Evolutionary conservation across 495 filamentous ascomycete genomes (phyloP).

Genomic region (Wilcoxina mikolae): DNA sequence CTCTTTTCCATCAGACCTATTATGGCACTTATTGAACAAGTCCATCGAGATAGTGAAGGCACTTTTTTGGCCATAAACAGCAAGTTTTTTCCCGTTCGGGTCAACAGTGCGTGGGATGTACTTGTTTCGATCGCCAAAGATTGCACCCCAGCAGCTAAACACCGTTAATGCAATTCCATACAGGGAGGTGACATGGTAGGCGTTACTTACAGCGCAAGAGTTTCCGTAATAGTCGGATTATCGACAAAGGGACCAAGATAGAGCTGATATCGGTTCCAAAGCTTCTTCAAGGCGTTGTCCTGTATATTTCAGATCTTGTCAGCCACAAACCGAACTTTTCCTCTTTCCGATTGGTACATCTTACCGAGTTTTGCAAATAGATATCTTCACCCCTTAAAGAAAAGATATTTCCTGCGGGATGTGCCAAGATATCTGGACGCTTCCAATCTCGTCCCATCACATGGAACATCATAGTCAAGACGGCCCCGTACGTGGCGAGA

Average conservation of each 20-base stretch:
- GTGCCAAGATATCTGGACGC: not conserved
- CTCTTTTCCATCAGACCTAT: too few relatives aligned
- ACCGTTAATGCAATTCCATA: not conserved
- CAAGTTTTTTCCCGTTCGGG: not conserved
- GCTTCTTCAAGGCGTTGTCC: not conserved
- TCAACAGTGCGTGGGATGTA: not conserved
- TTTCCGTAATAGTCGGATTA: not conserved
- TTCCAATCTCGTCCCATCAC: not conserved
- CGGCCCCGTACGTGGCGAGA: constrained; percentile 5
- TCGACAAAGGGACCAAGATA: not conserved
- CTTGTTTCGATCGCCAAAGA: not conserved
- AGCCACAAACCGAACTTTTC: too few relatives aligned
- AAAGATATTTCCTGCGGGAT: not conserved
- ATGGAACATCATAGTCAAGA: not conserved
- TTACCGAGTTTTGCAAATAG: not conserved
- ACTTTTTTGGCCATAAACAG: not conserved
- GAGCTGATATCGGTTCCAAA: not conserved
- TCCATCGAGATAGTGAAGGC: too few relatives aligned
- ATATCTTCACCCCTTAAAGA: not conserved
- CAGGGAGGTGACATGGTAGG: not conserved
- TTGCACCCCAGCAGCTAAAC: not conserved
- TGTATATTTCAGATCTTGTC: not conserved
- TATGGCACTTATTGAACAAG: too few relatives aligned
- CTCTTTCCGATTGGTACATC: not conserved
- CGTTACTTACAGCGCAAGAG: not conserved